Evolutionary conservation across 2,329 filamentous ascomycete species (phyloP), one percentile per base, ranked within the genome.

Genomic region (Penicillium sp.): DNA sequence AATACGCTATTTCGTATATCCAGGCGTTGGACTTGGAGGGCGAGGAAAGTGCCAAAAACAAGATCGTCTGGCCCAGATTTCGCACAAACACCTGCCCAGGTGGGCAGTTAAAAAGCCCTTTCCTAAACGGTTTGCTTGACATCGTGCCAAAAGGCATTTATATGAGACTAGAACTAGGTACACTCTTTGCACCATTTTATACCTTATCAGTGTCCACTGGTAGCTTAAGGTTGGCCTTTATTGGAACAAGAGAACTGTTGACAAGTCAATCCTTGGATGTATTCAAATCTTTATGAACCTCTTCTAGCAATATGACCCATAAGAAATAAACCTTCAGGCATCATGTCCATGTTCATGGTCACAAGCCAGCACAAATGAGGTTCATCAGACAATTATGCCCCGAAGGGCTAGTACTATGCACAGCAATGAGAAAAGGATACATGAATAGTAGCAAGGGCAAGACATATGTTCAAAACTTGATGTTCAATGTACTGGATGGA

Each of bases 351-450:
- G n/a, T 37, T 11, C n/a, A 39, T 39, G 35, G 22, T 7, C 39
- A 42, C 39, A 42, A 22, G 39, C 37, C 37, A 42, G n/a, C 39
- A 42, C 19, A 42, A 42, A 42, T 42, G 10, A 14, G 10, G 39
- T 13, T 10, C 39, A 13, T 42, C 9, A 3, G n/a, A 42, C 11
- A 7, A 42, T 22, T 22, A 42, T 42, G 19, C 39, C 19, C 19
- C 19, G 37, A 56, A 42, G 29, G 35, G 31, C 6, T 26, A 46
- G 33, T 42, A 49, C 31, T 57, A 60, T 62, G 49, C 55, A 62
- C 54, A 63, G 48, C 11, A 39, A 58, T 24, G 21, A n/a, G 46
- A 53, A 24, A 46, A 54, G 60, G 24, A 57, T 55, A 57, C 42
- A 52, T 16, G 51, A 54, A 54, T 35, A 43, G 44, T 49, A 50